phyloP scores from a whole-genome alignment of 2,329 filamentous ascomycete genomes.

The Zalaria obscura region DNA sequence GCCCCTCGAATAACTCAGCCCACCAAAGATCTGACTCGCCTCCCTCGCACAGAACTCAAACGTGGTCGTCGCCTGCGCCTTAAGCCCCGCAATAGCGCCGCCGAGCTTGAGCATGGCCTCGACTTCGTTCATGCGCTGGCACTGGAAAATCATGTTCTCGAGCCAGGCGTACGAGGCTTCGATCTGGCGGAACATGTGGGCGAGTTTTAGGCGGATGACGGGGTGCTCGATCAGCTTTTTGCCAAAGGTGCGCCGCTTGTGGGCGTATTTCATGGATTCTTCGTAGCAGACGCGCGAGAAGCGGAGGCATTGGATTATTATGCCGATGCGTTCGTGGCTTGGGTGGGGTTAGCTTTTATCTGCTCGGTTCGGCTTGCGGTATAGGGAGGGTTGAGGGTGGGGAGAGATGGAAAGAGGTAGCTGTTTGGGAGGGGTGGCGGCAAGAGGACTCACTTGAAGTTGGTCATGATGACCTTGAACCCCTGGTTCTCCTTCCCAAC shows the following conservation, averaged over 20 bases:
- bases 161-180: conserved; percentile 96
- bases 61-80: conserved; percentile 84
- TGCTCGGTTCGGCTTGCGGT: no score
- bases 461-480: conserved; percentile 98
- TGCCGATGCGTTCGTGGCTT: conserved; percentile 96
- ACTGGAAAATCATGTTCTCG: conserved; percentile 89
- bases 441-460: conserved; percentile 49
- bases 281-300: conserved; percentile 97
- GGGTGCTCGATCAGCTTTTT: conserved; percentile 94
- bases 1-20: conserved; percentile 78
- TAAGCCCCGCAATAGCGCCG: conserved; percentile 82
- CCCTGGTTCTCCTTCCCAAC: conserved; percentile 97
- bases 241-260: conserved; percentile 94
- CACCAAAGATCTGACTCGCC: conserved; percentile 94
- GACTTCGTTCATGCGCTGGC: conserved; percentile 79
- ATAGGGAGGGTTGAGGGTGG: no score
- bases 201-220: conserved; percentile 93
- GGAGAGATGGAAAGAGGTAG: no score
- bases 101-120: conserved; percentile 94
- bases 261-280: conserved; percentile 88
- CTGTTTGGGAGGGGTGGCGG: conserved; percentile 38
- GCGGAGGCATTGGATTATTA: conserved; percentile 92
- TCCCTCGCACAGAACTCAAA: conserved; percentile 98
- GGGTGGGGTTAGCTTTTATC: not conserved
- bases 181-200: conserved; percentile 96